Base-by-base conservation (phyloP, 345 rosid species). In the Gossypioides kirkii region DNA sequence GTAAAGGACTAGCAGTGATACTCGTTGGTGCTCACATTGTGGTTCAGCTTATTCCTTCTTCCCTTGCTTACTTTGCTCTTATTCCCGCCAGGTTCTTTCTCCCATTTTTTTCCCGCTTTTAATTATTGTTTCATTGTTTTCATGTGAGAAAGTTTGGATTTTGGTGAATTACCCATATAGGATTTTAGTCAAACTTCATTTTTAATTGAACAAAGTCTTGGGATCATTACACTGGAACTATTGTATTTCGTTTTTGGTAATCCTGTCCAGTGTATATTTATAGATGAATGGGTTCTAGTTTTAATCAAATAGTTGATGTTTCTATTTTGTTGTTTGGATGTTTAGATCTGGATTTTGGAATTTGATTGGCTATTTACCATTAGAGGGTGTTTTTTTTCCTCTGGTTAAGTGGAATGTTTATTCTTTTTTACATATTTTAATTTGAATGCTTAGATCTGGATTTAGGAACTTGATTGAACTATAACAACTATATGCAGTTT, bases 1-100 rank as follows among this genome's bases (percentile, higher is more conserved):
- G 99, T 82, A 93, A 95, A 82, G 98, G 97, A 71, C 77, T 93
- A 17, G 91, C 94, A 2, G 89, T 87, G 58, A 89, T 96, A 49
- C 91, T 93, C 22, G 84, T 89, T 13, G 81, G 82, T 12, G 97
- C 91, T 2, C 94, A 96, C 87, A 54, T 84, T 80, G 79, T 87
- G 43, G 93, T 93, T 84, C 99, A 86, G 82, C 76, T 91, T 81
- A 56, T 93, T 46, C 99, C 99, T 46, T 73, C 91, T 2, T 80
- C 94, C 55, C 77, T 88, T 60, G 10, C 79, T 36, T 91, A 88
- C 78, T 89, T 96, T 52, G 96, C 98, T 69, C 87, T 96, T 10
- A 96, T 96, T 82, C 99, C 98, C 22, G 96, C 99, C 41, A 88
- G 89, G 98, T 91, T 78, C 76, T 49, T 67, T 45, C 17, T 20